Evolutionary conservation across 2,329 filamentous ascomycete genomes (phyloP).

Genomic region (Colletotrichum lini): DNA sequence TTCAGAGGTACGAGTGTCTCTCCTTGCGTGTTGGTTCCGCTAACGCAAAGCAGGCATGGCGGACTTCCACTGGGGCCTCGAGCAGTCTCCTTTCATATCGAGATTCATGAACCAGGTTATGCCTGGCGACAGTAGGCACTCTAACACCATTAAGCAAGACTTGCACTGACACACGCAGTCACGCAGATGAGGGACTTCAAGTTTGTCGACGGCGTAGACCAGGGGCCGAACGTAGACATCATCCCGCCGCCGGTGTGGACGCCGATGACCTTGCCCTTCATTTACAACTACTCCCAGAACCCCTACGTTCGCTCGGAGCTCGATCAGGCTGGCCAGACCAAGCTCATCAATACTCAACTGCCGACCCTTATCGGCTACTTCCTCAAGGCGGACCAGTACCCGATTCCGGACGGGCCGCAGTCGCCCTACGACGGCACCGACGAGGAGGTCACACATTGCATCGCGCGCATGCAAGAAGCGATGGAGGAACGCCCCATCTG

Average conservation of each 20-base stretch:
- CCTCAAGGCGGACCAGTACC: slow-evolving; percentile 72
- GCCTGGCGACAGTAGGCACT: slow-evolving; percentile 74
- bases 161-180: slow-evolving; percentile 59
- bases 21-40: not conserved
- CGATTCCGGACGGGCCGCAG: slow-evolving; percentile 73
- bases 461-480: slow-evolving; percentile 74
- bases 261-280: slow-evolving; percentile 81
- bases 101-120: slow-evolving; percentile 80
- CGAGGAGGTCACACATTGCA: slow-evolving; percentile 72
- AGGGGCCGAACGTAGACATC: slow-evolving; percentile 74
- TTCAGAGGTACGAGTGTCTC: slow-evolving; percentile 75
- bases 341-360: slow-evolving; percentile 70
- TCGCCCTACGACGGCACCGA: slow-evolving; percentile 72
- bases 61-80: slow-evolving; percentile 87
- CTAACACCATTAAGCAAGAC: slow-evolving; percentile 47
- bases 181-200: slow-evolving; percentile 69
- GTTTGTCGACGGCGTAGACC: slow-evolving; percentile 71
- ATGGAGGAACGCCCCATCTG: slow-evolving; percentile 85
- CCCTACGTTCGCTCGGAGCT: slow-evolving; percentile 77
- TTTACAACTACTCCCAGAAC: slow-evolving; percentile 89
- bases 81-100: slow-evolving; percentile 77
- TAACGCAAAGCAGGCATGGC: slow-evolving; percentile 70
- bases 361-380: slow-evolving; percentile 73
- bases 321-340: slow-evolving; percentile 66
- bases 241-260: slow-evolving; percentile 86